phyloP scores from a whole-genome alignment of 345 rosid genomes.

The Psidium friedrichsthalianum region DNA sequence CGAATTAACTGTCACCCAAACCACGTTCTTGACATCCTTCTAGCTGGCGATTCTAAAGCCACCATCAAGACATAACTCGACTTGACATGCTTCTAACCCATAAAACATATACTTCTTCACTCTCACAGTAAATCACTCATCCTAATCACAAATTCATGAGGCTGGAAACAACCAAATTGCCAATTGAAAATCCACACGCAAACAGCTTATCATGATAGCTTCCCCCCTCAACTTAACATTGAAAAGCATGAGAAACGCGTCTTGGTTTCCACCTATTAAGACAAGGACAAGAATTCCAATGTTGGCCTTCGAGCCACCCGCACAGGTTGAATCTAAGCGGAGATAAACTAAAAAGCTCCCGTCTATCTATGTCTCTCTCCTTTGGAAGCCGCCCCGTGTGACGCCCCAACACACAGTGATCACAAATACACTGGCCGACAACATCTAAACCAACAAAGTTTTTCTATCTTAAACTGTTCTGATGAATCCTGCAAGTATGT shows the following conservation, averaged over 20 bases:
- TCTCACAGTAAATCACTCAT: neutral
- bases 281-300: neutral
- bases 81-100: neutral
- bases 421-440: too few species aligned
- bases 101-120: neutral
- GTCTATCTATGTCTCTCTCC: too few species aligned
- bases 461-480: too few species aligned
- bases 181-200: neutral
- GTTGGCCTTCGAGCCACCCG: too few species aligned
- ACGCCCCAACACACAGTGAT: too few species aligned
- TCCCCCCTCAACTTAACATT: fast-evolving
- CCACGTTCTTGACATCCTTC: neutral
- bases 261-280: neutral
- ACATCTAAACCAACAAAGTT: too few species aligned
- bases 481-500: too few species aligned
- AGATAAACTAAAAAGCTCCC: too few species aligned
- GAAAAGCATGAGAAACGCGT: neutral
- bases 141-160: neutral
- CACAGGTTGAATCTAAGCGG: too few species aligned
- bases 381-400: too few species aligned
- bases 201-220: neutral
- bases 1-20: neutral
- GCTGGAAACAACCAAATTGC: neutral
- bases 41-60: neutral
- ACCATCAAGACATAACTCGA: neutral